Evolutionary conservation across 352 stramenopile genomes (phyloP), one percentile per base, ranked within the genome.

Genomic region (Plasmopara halstedii): DNA sequence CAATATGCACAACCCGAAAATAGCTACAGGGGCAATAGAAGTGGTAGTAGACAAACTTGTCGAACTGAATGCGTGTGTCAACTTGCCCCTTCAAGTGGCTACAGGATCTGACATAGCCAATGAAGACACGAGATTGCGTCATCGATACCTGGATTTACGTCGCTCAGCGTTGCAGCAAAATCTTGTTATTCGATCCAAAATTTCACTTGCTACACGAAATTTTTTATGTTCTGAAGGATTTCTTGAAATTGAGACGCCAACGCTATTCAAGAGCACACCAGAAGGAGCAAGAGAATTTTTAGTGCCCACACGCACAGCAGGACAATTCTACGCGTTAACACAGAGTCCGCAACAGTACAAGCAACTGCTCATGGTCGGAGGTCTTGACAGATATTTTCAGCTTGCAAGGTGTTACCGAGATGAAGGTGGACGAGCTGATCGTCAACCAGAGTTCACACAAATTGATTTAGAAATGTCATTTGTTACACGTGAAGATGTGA

Each of bases 331-430:
- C 42, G 86, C 86, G 17, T 64, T 96, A 25, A 87, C 79, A 26
- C 86, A 96, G 55, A 94, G 79, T 52, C 86, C 86, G 13, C 86
- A 96, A 59, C 84, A 95, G 60, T 95, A 95, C 75, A 96, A 96
- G 58, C 84, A 96, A 62, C 44, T 96, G 42, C 59, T 96, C 2
- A 96, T 96, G 86, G 83, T 90, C 8, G 78, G 80, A 21, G 84
- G 86, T 2, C 42, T 95, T 7, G 81, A 95, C 44, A 70, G 69
- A 11, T 96, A 96, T 54, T 96, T 93, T 53, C 86, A 96, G 58
- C 56, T 96, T 7, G 84, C 86, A 29, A 73, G 81, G 6, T 96
- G 86, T 62, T 96, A 94, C 58, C 83, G 84, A 18, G 83, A 95
- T 36, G 86, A 96, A 68, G 74, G 78, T 42, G 83, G 84, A 3